Evolutionary conservation across 345 rosid species (phyloP).

Genomic region (Brassica rapa): DNA sequence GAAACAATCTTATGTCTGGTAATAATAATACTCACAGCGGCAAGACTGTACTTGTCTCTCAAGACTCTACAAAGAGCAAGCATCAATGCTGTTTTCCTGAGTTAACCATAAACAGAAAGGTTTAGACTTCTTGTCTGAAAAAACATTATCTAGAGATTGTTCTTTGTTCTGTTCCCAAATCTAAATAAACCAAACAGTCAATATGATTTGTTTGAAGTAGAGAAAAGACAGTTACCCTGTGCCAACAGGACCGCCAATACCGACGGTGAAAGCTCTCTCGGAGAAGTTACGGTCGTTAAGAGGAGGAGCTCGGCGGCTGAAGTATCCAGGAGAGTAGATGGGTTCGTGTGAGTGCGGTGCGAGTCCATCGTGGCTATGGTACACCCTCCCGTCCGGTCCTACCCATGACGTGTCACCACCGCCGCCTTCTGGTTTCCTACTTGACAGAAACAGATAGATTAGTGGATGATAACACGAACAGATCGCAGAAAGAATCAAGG

Average conservation of each 20-base stretch:
- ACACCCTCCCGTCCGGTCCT: conserved; percentile 74
- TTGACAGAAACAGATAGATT: not conserved
- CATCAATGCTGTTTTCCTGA: conserved; percentile 94
- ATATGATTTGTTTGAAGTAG: not conserved
- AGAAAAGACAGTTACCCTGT: conserved; percentile 61
- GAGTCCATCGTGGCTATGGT: conserved; percentile 95
- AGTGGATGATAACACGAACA: not conserved
- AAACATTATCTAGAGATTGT: not conserved
- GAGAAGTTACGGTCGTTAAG: conserved; percentile 65
- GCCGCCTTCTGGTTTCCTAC: conserved; percentile 36
- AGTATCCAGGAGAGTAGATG: conserved; percentile 93
- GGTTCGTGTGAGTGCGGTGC: conserved; percentile 99
- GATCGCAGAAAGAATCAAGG: not conserved
- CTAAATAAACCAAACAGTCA: not conserved
- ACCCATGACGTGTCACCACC: conserved; percentile 55
- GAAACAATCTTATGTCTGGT: not conserved
- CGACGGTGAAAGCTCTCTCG: conserved; percentile 93
- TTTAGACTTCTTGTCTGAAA: not conserved
- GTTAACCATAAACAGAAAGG: not conserved
- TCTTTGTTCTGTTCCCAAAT: not conserved
- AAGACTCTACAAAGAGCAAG: conserved; percentile 72
- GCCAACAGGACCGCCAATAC: conserved; percentile 98
- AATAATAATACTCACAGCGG: conserved; percentile 65
- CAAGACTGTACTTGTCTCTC: conserved; percentile 92
- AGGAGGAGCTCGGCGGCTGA: conserved; percentile 87